phyloP scores from a whole-genome alignment of 2,329 filamentous ascomycete genomes.

The Xylariaceae sp. region DNA sequence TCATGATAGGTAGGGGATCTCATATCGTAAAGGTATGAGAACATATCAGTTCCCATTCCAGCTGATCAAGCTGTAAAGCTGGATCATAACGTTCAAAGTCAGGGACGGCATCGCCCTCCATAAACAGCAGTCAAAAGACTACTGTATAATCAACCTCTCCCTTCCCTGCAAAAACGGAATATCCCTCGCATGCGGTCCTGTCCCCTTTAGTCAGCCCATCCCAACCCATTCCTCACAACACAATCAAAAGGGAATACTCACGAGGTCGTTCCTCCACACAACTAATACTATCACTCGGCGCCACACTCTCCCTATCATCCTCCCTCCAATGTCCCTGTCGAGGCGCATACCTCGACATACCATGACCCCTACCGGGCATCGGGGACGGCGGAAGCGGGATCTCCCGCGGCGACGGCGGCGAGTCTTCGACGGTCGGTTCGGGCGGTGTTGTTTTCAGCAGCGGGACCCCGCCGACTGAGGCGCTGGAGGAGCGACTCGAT shows the following conservation, averaged over 20 bases:
- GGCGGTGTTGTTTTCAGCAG: constrained; percentile 32
- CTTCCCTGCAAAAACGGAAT: constrained; percentile 14
- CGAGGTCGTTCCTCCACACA: constrained; percentile 46
- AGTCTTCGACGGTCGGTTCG: constrained; percentile 3
- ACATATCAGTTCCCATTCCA: too few species aligned
- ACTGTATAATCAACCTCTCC: constrained; percentile 17
- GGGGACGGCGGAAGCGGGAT: neutral
- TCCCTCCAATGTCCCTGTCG: neutral
- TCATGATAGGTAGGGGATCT: too few species aligned
- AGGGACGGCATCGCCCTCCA: too few species aligned
- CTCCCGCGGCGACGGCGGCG: too few species aligned
- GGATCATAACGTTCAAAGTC: neutral
- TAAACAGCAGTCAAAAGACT: neutral
- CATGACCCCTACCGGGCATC: too few species aligned
- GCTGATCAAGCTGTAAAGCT: too few species aligned
- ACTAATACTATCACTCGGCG: constrained; percentile 58
- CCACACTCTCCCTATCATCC: constrained; percentile 48
- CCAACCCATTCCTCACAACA: too few species aligned
- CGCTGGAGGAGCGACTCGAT: constrained; percentile 23
- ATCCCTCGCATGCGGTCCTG: constrained; percentile 16
- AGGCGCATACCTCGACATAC: too few species aligned
- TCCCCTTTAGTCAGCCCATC: too few species aligned
- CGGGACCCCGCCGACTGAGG: constrained; percentile 35
- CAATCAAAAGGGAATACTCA: neutral
- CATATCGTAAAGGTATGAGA: too few species aligned